Evolutionary conservation across 352 stramenopile genomes (phyloP), one percentile per base, ranked within the genome.

Genomic region (Phytophthora ramorum): DNA sequence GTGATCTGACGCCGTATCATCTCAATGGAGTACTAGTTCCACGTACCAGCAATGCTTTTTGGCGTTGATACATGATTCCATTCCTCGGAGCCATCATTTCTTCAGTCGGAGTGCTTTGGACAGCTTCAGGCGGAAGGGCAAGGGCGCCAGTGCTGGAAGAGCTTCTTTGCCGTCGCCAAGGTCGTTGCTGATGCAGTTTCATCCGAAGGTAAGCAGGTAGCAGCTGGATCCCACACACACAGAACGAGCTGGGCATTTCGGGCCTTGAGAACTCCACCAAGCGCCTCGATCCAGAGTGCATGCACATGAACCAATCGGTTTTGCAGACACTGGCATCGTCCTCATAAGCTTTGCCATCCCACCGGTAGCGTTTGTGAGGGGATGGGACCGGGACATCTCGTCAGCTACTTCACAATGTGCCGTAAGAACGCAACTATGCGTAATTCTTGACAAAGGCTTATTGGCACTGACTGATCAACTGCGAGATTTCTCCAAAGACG

Each of bases 1-100:
- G 22, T 3, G 22, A 24, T 24, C 22, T 24, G 22, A 24, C 22
- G 22, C 22, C 22, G 22, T 61, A 41, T 66, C 46, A 34, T 61
- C 48, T 66, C 46, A 34, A 73, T 70, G n/a, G 54, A 34, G n/a
- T 50, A 52, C 5, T 9, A 30, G 28, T 62, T 66, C 10, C 28
- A 4, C 6, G 52, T 47, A 14, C 65, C 65, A 17, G 46, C 32
- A 13, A 73, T 65, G 0, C n/a, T 60, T 24, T 24, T 24, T 24
- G 22, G 22, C 22, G 3, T 24, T 24, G 41, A 14, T 69, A 76
- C 61, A 71, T 28, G 0, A 55, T 64, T 0, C 66, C 75, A 7
- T 54, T 61, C 59, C 75, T 78, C 7, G 28, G 20, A 1, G 17
- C 16, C 9, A 63, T 49, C 3, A 19, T 12, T 0, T 56, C 32